These are phyloP conservation scores for Saccharomycopsis capsularis DNA, from an alignment of 805 yeast species.

Conservation along the genomic window DNA sequence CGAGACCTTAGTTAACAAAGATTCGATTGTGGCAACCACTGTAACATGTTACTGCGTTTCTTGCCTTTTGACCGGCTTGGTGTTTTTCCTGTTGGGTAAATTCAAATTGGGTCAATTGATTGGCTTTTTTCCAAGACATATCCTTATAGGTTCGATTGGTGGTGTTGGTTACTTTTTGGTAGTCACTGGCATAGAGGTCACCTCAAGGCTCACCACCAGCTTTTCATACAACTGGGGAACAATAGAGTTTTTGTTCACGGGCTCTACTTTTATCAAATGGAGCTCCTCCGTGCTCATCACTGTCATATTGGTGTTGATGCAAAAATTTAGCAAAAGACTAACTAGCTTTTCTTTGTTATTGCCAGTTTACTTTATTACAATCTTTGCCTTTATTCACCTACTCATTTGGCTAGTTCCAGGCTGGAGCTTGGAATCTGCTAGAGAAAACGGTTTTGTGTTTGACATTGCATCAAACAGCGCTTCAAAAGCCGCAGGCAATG, in stretches of 20 bases:
- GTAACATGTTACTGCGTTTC: conserved; percentile 78
- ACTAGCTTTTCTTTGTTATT: conserved; percentile 55
- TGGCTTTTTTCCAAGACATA: conserved; percentile 94
- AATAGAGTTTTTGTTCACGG: conserved; percentile 39
- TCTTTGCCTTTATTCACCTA: conserved; percentile 64
- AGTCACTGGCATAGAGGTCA: conserved; percentile 86
- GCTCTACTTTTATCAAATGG: conserved; percentile 54
- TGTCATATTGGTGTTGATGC: conserved; percentile 49
- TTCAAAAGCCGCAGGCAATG: conserved; percentile 37
- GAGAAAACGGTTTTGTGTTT: conserved; percentile 83
- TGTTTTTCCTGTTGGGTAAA: conserved; percentile 71
- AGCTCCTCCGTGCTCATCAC: conserved; percentile 62
- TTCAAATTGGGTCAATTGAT: conserved; percentile 77
- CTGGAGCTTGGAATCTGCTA: conserved; percentile 52
- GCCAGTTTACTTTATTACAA: conserved; percentile 70
- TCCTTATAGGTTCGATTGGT: conserved; percentile 94
- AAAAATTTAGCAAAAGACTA: conserved; percentile 45
- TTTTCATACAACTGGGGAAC: conserved; percentile 57
- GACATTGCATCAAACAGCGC: conserved; percentile 43
- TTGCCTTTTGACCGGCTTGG: conserved; percentile 78
- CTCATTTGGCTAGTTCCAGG: conserved; percentile 58
- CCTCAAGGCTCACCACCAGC: conserved; percentile 74
- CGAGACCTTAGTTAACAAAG: conserved; percentile 27
- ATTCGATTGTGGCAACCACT: conserved; percentile 72
- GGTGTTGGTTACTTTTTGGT: conserved; percentile 94